Base-by-base conservation (phyloP, 1,284 basidiomycete species). In the Phaffia rhodozyma region DNA sequence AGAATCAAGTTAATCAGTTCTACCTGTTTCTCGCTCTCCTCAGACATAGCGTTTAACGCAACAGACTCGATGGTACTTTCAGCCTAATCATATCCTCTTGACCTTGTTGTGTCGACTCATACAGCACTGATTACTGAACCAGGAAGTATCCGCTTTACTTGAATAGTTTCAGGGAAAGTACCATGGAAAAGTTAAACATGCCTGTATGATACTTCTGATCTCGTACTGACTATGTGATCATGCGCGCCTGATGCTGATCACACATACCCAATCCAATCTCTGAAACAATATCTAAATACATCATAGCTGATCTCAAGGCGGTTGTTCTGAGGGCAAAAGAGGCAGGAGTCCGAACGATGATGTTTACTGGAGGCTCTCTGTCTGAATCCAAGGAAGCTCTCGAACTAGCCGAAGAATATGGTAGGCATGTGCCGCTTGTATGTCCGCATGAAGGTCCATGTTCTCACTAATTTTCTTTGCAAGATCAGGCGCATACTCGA, bases 321-420 rank as follows among this genome's bases (percentile, higher is more conserved):
- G 79, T 93, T 61, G 71, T 91, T 4, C 72, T 77, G 21, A 81
- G 90, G 63, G 82, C 87, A 0, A 75, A 75, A 51, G 72, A 74
- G 1, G 85, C 86, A 1, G 87, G 87, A 0, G 85, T 92, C 5
- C 79, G 80, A 62, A 82, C 80, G n/a, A 86, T 89, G 78, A 83
- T 93, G 67, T 81, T 93, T 61, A 92, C 90, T 1, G 89, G 89
- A 0, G 86, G 86, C 0, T 86, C 83, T 63, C 75, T 93, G 16
- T 71, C 76, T 6, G 89, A 91, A 72, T 86, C 84, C 3, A 74
- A 75, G 61, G 73, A 82, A 25, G 87, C 87, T 0, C 69, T 91
- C 34, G 73, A 77, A 20, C 75, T 92, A 21, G 86, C 88, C 1
- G 76, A 78, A 62, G 70, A 83, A 69, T 78, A 83, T 66, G 78